Conservation (phyloP, 1,284 basidiomycete species). For the Dichomitus squalens region DNA sequence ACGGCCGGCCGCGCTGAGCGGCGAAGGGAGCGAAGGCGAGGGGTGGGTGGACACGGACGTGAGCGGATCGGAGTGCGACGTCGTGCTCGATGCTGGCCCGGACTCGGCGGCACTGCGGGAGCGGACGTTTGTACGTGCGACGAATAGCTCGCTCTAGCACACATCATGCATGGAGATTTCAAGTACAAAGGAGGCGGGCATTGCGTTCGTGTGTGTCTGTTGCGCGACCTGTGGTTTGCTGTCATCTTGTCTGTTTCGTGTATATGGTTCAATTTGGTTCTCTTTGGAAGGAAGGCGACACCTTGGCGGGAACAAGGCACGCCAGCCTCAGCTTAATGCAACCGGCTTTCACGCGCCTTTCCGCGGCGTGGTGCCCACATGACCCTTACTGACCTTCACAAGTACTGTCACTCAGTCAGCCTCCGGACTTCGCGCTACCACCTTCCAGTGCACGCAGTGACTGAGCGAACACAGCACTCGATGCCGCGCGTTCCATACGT, state of each 20-base stretch:
- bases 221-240: neutral
- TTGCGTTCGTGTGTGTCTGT: neutral
- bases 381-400: no score
- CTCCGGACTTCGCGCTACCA: no score
- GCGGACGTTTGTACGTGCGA: conserved; percentile 17
- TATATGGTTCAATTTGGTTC: neutral
- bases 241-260: conserved; percentile 7
- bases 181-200: neutral
- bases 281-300: no score
- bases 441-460: no score
- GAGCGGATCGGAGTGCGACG: conserved; percentile 31
- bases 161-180: neutral
- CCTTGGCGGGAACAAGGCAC: no score
- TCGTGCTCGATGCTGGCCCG: conserved; percentile 4
- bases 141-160: conserved; percentile 11
- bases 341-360: no score
- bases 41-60: conserved; percentile 41
- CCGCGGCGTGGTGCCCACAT: no score
- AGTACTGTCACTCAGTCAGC: no score
- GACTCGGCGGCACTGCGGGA: conserved; percentile 4
- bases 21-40: conserved; percentile 26
- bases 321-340: no score
- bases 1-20: neutral
- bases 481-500: neutral
- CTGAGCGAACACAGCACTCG: neutral